phyloP scores from a whole-genome alignment of 805 yeast genomes.

The Saccharomyces mikatae region DNA sequence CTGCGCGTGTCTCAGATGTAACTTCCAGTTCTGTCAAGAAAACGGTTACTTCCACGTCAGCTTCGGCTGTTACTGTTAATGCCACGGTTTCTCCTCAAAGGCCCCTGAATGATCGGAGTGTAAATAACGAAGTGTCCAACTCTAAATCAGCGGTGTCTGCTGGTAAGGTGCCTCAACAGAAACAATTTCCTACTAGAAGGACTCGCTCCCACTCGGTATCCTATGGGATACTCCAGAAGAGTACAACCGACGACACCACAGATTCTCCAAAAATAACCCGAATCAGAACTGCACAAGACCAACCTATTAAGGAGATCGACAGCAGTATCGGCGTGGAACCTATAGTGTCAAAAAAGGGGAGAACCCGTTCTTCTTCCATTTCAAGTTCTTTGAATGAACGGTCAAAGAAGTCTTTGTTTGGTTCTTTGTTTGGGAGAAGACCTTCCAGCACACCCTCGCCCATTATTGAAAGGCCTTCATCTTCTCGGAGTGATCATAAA shows the following conservation, averaged over 20 bases:
- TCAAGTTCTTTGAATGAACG: slow-evolving; percentile 18
- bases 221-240: not conserved
- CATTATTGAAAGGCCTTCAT: not conserved
- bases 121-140: not conserved
- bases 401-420: slow-evolving; percentile 24
- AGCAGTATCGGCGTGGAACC: not conserved
- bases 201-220: not conserved
- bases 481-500: not conserved
- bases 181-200: not conserved
- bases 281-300: not conserved
- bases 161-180: not conserved
- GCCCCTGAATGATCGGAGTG: not conserved
- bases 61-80: not conserved
- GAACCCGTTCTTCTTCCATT: slow-evolving; percentile 9
- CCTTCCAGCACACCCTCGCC: slow-evolving; percentile 3
- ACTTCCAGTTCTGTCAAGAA: not conserved
- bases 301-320: not conserved
- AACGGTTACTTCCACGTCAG: not conserved
- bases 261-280: not conserved
- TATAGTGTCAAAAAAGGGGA: not conserved
- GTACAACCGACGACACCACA: not conserved
- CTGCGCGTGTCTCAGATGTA: not conserved
- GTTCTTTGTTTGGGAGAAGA: slow-evolving; percentile 22
- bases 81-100: not conserved
- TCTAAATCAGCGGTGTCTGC: not conserved